Percentiles rank a stretch among this genome's conserved stretches.
Conservation (phyloP, 805 yeast genomes). For the Ogataea ganodermae region DNA sequence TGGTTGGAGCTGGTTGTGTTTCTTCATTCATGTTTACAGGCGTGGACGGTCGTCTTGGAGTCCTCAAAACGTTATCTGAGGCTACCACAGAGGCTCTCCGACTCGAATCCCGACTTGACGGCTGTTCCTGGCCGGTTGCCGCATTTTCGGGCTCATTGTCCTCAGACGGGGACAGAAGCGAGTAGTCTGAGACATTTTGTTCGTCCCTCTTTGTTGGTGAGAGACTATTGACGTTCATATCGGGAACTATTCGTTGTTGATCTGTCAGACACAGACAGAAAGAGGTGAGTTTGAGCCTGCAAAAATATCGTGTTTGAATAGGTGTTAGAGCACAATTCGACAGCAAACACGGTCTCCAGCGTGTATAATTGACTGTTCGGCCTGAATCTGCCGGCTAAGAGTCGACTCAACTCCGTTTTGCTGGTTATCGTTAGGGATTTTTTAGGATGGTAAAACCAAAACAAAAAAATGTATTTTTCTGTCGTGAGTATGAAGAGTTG, state of each 20-base stretch:
- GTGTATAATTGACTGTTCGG: not conserved
- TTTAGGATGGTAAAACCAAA: not conserved
- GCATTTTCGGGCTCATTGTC: slow-evolving; percentile 9
- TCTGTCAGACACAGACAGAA: not conserved
- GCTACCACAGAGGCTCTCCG: slow-evolving; percentile 1
- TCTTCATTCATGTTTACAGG: not conserved
- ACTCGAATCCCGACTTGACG: slow-evolving; percentile 4
- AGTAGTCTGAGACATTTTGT: slow-evolving; percentile 15
- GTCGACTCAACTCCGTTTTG: not conserved
- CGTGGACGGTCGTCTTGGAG: slow-evolving; percentile 8
- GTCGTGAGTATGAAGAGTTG: not conserved
- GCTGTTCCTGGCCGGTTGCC: not conserved
- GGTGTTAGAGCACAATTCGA: not conserved
- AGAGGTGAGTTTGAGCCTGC: not conserved
- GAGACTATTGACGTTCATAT: slow-evolving; percentile 7
- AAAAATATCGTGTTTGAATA: not conserved
- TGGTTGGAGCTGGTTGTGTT: not conserved
- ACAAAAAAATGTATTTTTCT: not conserved
- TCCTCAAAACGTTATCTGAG: slow-evolving; percentile 1
- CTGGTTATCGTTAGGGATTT: too few relatives aligned
- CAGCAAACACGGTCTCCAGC: not conserved
- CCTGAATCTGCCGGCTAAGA: not conserved
- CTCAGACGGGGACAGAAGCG: slow-evolving; percentile 17
- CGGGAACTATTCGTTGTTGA: not conserved
- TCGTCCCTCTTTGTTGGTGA: slow-evolving; percentile 18